phyloP scores from a whole-genome alignment of 129 eudicot species.

The Flaveria sonorensis region DNA sequence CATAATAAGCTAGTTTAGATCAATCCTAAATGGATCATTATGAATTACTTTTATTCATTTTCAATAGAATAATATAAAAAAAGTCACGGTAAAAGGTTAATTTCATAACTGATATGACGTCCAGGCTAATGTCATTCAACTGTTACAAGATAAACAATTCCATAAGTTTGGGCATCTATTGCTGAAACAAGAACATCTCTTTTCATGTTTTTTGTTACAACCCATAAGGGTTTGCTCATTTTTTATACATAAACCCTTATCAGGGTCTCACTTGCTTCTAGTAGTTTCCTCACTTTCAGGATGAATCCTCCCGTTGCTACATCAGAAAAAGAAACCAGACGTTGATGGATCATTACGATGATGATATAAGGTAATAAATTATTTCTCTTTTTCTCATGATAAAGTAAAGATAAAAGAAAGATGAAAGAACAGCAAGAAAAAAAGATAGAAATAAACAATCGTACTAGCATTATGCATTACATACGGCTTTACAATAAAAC shows the following conservation, averaged over 20 bases:
- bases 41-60: no score
- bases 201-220: background rate
- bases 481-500: background rate
- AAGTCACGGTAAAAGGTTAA: background rate
- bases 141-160: background rate
- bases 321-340: no score
- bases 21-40: no score
- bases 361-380: no score
- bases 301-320: constrained; percentile 9
- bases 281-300: constrained; percentile 15
- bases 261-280: constrained; percentile 1
- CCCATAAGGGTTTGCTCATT: constrained; percentile 4
- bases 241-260: background rate
- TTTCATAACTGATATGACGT: background rate
- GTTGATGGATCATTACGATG: no score
- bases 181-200: background rate
- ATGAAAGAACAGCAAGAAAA: background rate
- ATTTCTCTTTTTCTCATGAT: background rate
- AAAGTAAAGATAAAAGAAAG: background rate
- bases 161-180: background rate
- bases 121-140: background rate
- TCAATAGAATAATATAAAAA: no score
- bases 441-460: background rate
- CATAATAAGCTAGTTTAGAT: no score
- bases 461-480: background rate